These are phyloP conservation scores for Evansstolkia leycettana DNA, from an alignment of 495 filamentous ascomycete genomes.

Conservation along the genomic window DNA sequence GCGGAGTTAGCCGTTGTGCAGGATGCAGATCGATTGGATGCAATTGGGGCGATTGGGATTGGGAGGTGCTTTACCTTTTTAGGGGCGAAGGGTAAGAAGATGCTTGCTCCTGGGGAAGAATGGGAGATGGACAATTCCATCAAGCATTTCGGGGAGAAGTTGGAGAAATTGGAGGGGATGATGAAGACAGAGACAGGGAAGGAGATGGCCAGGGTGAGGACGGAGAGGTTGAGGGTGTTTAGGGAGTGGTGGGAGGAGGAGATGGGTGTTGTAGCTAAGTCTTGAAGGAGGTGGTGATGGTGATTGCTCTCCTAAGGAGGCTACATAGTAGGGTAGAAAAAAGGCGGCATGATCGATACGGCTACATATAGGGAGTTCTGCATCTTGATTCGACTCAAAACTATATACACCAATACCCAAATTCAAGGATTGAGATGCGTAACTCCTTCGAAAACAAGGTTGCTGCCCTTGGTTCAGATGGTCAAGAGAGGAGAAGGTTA, in stretches of 20 bases:
- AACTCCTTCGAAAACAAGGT: too few species aligned
- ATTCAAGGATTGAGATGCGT: too few species aligned
- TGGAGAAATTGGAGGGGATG: slow-evolving; percentile 58
- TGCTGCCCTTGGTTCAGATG: too few species aligned
- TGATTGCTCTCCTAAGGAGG: too few species aligned
- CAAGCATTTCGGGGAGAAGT: slow-evolving; percentile 69
- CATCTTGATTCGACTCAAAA: too few species aligned
- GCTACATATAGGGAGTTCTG: too few species aligned
- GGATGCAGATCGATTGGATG: slow-evolving; percentile 83
- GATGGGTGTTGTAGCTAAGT: slow-evolving; percentile 9
- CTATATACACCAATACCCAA: too few species aligned
- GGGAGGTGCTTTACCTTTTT: slow-evolving; percentile 68
- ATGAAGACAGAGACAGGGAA: slow-evolving; percentile 74
- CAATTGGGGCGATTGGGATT: slow-evolving; percentile 75
- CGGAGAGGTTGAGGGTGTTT: slow-evolving; percentile 51
- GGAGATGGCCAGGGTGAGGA: slow-evolving; percentile 50
- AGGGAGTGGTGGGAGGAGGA: slow-evolving; percentile 66
- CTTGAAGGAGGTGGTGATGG: too few species aligned
- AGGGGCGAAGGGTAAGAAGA: slow-evolving; percentile 41
- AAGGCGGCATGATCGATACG: too few species aligned
- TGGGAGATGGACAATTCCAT: slow-evolving; percentile 52
- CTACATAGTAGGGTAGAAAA: too few species aligned
- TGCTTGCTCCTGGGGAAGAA: slow-evolving; percentile 11
- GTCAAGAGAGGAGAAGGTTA: too few species aligned
- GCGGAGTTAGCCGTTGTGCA: slow-evolving; percentile 79